Percentiles rank a stretch among this genome's conserved stretches.
Conservation (phyloP, 176 grass and related monocot species). For the Phragmites australis region DNA sequence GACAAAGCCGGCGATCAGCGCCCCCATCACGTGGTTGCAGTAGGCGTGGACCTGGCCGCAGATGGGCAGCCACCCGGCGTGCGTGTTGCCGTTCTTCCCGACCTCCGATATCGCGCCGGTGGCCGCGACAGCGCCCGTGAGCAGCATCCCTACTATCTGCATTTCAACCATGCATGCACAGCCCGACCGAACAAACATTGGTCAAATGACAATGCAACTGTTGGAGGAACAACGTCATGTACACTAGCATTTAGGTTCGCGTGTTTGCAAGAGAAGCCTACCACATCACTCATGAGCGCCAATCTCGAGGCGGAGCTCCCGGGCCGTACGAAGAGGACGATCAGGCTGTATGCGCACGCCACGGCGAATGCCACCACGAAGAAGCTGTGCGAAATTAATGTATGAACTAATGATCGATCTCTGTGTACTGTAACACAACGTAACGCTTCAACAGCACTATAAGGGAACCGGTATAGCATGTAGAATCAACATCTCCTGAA, state of each 20-base stretch:
- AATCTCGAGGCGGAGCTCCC: conserved; percentile 56
- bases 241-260: too few species aligned
- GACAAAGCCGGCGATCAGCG: conserved; percentile 67
- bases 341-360: conserved; percentile 56
- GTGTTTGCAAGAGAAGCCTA: too few species aligned
- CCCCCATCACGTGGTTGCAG: conserved; percentile 67
- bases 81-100: conserved; percentile 74
- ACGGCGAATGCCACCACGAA: conserved; percentile 73
- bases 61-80: conserved; percentile 87
- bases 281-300: conserved; percentile 62
- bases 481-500: too few species aligned
- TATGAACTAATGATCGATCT: neutral
- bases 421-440: neutral
- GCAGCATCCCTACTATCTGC: conserved; percentile 71
- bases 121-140: conserved; percentile 66
- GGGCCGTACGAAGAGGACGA: conserved; percentile 49
- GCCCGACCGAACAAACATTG: neutral
- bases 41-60: conserved; percentile 70
- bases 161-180: neutral
- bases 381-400: conserved; percentile 47
- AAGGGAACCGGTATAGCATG: too few species aligned
- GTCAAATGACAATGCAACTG: neutral
- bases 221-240: neutral
- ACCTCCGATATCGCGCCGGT: conserved; percentile 67
- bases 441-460: neutral